A percentile compares a stretch with the other conserved stretches of the same genome.
These are phyloP conservation scores for Zymoseptoria ardabiliae DNA, from an alignment of 2,329 filamentous ascomycete genomes.

Conservation along the genomic window DNA sequence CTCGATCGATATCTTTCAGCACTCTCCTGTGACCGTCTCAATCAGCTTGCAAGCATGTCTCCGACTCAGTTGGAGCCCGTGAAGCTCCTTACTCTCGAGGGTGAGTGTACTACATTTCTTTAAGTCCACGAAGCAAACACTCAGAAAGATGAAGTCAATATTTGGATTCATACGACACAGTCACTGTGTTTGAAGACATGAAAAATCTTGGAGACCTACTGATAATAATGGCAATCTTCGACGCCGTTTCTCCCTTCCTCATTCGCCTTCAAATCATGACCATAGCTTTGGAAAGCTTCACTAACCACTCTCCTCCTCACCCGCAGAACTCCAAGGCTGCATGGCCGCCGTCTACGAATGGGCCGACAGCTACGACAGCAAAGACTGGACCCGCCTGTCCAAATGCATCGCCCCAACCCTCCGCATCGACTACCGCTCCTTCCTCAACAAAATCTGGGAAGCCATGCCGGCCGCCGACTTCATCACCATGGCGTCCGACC, in stretches of 20 bases:
- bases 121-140: neutral
- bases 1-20: neutral
- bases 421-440: constrained; percentile 61
- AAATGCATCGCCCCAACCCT: constrained; percentile 56
- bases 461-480: constrained; percentile 50
- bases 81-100: constrained; percentile 29
- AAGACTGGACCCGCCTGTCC: constrained; percentile 55
- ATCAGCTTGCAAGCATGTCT: constrained; percentile 9
- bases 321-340: constrained; percentile 32
- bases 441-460: constrained; percentile 50
- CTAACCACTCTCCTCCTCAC: neutral
- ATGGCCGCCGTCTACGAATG: constrained; percentile 49
- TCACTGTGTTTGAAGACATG: constrained; percentile 2
- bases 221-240: neutral
- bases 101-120: constrained; percentile 18
- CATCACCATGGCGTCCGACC: constrained; percentile 45
- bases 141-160: constrained; percentile 2
- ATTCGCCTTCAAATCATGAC: neutral
- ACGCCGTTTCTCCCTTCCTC: neutral
- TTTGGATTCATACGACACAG: constrained; percentile 3
- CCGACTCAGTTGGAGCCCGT: constrained; percentile 26
- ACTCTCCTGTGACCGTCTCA: neutral
- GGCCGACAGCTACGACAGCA: constrained; percentile 60
- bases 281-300: too few relatives aligned
- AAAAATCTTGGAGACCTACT: constrained; percentile 9